Conservation (phyloP, 208 protist species). For the Leishmania aethiopica region DNA sequence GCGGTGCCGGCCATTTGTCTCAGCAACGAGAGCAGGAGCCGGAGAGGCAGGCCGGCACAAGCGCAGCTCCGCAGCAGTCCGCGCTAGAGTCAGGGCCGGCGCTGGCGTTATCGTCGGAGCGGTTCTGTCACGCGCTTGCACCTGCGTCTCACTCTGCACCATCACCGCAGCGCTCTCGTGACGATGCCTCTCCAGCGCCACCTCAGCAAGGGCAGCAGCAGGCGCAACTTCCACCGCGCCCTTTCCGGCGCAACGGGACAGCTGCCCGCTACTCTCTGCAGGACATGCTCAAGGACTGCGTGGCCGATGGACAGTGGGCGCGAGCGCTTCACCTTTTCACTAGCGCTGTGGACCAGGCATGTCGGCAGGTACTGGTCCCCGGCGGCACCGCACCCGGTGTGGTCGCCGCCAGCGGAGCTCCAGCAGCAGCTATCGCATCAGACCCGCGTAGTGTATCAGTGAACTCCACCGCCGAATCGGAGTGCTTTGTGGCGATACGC, state of each 20-base stretch:
- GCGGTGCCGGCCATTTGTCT: not conserved
- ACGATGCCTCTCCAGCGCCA: not conserved
- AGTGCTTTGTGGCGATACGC: conserved; percentile 42
- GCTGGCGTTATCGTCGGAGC: not conserved
- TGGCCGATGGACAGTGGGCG: conserved; percentile 58
- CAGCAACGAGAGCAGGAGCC: conserved; percentile 7
- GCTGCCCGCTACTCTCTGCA: conserved; percentile 48
- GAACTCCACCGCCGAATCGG: conserved; percentile 11
- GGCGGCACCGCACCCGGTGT: not conserved
- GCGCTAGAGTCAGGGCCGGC: conserved; percentile 3
- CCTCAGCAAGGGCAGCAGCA: not conserved
- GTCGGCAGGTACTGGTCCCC: conserved; percentile 19
- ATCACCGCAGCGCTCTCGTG: not conserved
- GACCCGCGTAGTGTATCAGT: not conserved
- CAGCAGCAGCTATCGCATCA: too few species aligned
- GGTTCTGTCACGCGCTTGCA: not conserved
- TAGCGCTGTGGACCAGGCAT: conserved; percentile 37
- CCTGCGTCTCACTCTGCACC: not conserved
- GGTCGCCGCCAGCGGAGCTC: not conserved
- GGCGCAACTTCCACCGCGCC: not conserved
- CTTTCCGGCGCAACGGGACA: not conserved
- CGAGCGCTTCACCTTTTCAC: conserved; percentile 62
- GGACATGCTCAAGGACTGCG: conserved; percentile 67
- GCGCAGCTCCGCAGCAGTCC: not conserved
- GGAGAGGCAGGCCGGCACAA: not conserved